Evolutionary conservation across 345 rosid species (phyloP).

Genomic region (Linum lewisii): DNA sequence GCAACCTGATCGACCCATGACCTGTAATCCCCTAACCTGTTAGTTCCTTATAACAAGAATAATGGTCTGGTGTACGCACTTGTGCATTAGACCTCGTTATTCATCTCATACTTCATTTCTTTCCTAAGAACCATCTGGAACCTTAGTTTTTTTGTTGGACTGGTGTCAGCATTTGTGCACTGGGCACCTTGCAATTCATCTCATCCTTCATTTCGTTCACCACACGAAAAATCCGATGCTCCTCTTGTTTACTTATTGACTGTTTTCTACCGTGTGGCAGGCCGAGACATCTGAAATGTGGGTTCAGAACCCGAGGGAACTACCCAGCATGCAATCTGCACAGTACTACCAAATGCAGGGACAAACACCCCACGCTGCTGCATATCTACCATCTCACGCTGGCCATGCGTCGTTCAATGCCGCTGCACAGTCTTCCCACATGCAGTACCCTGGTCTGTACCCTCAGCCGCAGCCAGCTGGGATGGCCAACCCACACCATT

Average conservation of each 20-base stretch:
- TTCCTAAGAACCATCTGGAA: no score
- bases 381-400: constrained; percentile 69
- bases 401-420: constrained; percentile 72
- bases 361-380: constrained; percentile 65
- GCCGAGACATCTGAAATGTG: constrained; percentile 87
- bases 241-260: neutral
- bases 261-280: constrained; percentile 24
- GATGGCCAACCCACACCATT: constrained; percentile 61
- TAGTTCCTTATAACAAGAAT: no score
- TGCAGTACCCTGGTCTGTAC: constrained; percentile 82
- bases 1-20: no score
- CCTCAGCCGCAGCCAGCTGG: constrained; percentile 62
- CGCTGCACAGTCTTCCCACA: constrained; percentile 85
- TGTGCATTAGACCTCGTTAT: no score
- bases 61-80: no score
- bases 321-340: constrained; percentile 55
- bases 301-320: constrained; percentile 81
- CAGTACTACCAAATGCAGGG: constrained; percentile 75
- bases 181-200: no score
- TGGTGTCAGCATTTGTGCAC: neutral
- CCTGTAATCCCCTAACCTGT: no score
- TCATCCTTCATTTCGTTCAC: neutral
- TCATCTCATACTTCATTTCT: no score
- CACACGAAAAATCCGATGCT: neutral
- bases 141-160: neutral